Conservation (phyloP, 164 flowering plant genomes). For the Sextonia rubra region DNA sequence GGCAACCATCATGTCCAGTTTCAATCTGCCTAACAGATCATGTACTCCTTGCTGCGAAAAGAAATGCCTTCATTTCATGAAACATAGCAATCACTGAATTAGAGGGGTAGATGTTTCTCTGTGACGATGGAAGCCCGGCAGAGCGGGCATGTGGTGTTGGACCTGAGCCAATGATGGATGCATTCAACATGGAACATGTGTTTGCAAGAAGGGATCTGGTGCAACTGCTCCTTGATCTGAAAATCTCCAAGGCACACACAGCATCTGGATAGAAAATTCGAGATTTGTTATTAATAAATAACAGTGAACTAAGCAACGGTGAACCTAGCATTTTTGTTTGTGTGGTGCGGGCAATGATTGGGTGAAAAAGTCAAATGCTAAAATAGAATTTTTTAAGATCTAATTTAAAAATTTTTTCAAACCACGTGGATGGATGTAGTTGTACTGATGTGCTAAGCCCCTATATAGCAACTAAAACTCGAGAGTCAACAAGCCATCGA, state of each 20-base stretch:
- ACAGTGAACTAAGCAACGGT: slow-evolving; percentile 13
- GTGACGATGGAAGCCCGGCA: slow-evolving; percentile 43
- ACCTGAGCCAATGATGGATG: slow-evolving; percentile 63
- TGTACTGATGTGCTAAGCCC: too few relatives aligned
- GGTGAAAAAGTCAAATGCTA: too few relatives aligned
- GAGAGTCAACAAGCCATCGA: neutral
- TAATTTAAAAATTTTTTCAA: too few relatives aligned
- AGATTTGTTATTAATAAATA: slow-evolving; percentile 5
- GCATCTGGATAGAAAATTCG: slow-evolving; percentile 38
- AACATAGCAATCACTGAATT: neutral
- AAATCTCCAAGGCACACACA: slow-evolving; percentile 89
- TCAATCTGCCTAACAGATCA: neutral
- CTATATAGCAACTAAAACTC: too few relatives aligned
- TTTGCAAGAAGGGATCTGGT: slow-evolving; percentile 61
- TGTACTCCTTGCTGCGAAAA: neutral
- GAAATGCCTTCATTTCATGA: neutral
- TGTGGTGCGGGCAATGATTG: too few relatives aligned
- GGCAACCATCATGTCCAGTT: neutral
- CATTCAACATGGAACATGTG: slow-evolving; percentile 80
- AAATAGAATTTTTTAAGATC: too few relatives aligned
- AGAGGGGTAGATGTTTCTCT: slow-evolving; percentile 1
- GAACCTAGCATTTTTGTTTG: too few relatives aligned
- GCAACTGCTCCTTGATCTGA: slow-evolving; percentile 63
- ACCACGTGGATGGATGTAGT: too few relatives aligned
- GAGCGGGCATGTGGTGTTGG: slow-evolving; percentile 78